Conservation (phyloP, 805 yeast genomes). For the Zygotorulaspora sp. region DNA sequence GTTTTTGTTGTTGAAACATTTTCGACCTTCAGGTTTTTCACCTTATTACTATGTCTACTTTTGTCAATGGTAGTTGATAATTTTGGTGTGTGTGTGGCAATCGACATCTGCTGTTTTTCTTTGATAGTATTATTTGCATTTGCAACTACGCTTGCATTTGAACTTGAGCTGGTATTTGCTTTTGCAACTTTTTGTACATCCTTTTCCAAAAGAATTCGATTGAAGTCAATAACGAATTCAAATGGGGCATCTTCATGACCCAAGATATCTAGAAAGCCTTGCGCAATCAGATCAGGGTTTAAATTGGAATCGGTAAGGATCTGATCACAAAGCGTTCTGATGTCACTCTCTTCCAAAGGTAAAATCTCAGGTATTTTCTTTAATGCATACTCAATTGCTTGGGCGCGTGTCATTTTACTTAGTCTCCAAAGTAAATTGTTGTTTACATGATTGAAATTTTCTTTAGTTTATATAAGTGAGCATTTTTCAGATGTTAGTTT, state of each 20-base stretch:
- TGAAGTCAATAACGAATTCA: slow-evolving; percentile 31
- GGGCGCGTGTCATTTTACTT: slow-evolving; percentile 24
- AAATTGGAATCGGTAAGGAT: slow-evolving; percentile 16
- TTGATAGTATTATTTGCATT: background rate
- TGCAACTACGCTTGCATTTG: no score
- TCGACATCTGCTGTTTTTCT: background rate
- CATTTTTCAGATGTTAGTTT: background rate
- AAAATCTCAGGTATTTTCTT: slow-evolving; percentile 30
- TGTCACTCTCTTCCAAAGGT: slow-evolving; percentile 31
- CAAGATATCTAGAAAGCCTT: slow-evolving; percentile 29
- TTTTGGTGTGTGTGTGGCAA: background rate
- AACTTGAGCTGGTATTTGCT: no score
- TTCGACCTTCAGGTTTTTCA: slow-evolving; percentile 37
- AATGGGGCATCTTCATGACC: slow-evolving; percentile 33
- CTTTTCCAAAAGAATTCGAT: slow-evolving; percentile 16
- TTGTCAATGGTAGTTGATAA: background rate
- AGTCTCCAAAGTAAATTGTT: no score
- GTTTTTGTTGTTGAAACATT: slow-evolving; percentile 60
- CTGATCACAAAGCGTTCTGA: slow-evolving; percentile 28
- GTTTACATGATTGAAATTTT: no score
- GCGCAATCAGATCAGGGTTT: slow-evolving; percentile 28
- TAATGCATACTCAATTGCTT: slow-evolving; percentile 30
- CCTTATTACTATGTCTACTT: background rate
- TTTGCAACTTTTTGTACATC: background rate
- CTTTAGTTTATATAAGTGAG: background rate